Conservation (phyloP, 371 early-diverging fungal species). For the Circinella minor region DNA sequence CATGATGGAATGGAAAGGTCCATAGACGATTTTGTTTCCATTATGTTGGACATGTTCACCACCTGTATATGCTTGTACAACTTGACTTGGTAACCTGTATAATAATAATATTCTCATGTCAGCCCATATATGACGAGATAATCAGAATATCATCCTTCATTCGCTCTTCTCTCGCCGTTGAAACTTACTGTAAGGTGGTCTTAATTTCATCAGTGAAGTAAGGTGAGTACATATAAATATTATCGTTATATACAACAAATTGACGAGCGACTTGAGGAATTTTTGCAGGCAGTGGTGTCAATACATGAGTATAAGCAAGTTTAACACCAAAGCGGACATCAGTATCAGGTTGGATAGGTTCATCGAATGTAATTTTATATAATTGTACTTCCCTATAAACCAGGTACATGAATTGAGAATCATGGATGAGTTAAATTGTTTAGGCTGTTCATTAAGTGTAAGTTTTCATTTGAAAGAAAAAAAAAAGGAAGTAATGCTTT, state of each 20-base stretch:
- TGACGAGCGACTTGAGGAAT: conserved; percentile 78
- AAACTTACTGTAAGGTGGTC: conserved; percentile 74
- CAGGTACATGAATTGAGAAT: background rate
- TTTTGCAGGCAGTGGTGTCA: conserved; percentile 73
- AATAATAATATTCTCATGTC: background rate
- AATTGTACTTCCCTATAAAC: conserved; percentile 51
- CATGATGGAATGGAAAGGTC: conserved; percentile 66
- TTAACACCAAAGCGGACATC: conserved; percentile 74
- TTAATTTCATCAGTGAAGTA: conserved; percentile 80
- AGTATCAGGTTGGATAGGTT: conserved; percentile 64
- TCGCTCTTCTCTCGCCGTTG: too few species aligned
- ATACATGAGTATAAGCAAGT: conserved; percentile 55
- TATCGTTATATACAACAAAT: conserved; percentile 63
- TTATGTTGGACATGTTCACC: conserved; percentile 28
- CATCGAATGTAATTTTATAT: conserved; percentile 67
- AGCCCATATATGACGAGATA: too few species aligned
- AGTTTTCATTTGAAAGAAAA: too few species aligned
- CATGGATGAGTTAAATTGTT: background rate
- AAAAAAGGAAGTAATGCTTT: background rate
- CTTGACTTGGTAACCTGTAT: conserved; percentile 39
- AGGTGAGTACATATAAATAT: conserved; percentile 65
- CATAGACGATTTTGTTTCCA: conserved; percentile 74
- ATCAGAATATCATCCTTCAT: too few species aligned
- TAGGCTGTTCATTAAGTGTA: too few species aligned
- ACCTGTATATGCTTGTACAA: conserved; percentile 48